Base-by-base conservation (phyloP, 768 basidiomycete species). In the Boletus rubescentipes region DNA sequence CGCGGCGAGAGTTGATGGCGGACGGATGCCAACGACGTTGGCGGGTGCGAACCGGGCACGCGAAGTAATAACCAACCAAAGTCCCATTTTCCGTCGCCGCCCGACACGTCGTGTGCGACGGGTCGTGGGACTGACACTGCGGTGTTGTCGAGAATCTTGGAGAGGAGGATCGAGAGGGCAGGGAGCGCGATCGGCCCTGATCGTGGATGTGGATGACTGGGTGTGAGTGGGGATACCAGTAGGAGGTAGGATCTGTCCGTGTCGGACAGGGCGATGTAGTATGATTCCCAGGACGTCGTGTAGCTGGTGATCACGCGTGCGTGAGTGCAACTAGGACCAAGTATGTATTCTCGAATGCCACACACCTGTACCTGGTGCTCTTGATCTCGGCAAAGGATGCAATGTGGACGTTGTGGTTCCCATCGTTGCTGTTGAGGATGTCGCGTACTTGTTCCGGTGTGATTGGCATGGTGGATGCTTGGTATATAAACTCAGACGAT, bases 111-210 rank as follows among this genome's bases (percentile, higher is more conserved):
- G 37, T 86, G 73, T 15, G 63, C 61, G 9, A 75, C 73, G 9
- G 79, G 73, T 30, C 71, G 65, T 9, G 79, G 72, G 32, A 83
- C 71, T 6, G 86, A 84, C 42, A 86, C 75, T 16, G 73, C 70
- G 8, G 84, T 80, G 36, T 69, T 64, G 4, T 63, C 61, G 35
- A 73, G 72, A 50, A 85, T 79, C 43, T 68, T 69, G 31, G 67
- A 49, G 49, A 81, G 70, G 39, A 83, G 70, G 40, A 64, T 53
- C 35, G 74, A 67, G 45, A 78, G 71, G 7, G 72, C 60, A 3
- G 72, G 26, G 73, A 62, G 36, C 55, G 72, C 60, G 70, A 77
- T 53, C 39, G 56, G 40, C 20, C 26, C 26, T 26, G 26, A 26
- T 26, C 26, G 37, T 43, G 30, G 61, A 48, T 23, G 57, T 55